Evolutionary conservation across 1,284 basidiomycete species (phyloP).

Genomic region (Pseudozyma thailandica): DNA sequence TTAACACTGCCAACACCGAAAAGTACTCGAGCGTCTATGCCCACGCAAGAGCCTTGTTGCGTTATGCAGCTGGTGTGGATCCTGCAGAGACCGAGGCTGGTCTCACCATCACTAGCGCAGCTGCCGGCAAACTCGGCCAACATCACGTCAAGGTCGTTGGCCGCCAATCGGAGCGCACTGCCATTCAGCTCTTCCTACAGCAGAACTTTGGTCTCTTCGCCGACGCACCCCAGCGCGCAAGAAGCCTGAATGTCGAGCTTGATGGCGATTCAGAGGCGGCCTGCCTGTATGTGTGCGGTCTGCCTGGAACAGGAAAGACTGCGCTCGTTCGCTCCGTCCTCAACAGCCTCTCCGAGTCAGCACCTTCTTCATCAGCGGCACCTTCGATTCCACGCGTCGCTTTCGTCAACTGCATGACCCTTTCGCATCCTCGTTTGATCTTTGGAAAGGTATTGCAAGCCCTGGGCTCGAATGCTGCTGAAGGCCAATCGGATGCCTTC

Average conservation of each 20-base stretch:
- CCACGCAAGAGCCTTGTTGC: slow-evolving; percentile 67
- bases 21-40: slow-evolving; percentile 65
- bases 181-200: slow-evolving; percentile 63
- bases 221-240: slow-evolving; percentile 17
- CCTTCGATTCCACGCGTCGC: slow-evolving; percentile 42
- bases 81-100: slow-evolving; percentile 44
- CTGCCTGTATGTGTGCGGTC: slow-evolving; percentile 69
- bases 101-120: slow-evolving; percentile 36
- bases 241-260: slow-evolving; percentile 39
- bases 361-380: not conserved
- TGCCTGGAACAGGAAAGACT: slow-evolving; percentile 70
- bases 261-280: slow-evolving; percentile 52
- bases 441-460: slow-evolving; percentile 54
- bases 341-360: slow-evolving; percentile 40
- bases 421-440: slow-evolving; percentile 63
- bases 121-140: slow-evolving; percentile 27
- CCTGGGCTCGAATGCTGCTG: slow-evolving; percentile 48
- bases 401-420: slow-evolving; percentile 69
- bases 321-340: slow-evolving; percentile 68
- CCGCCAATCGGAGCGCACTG: slow-evolving; percentile 60
- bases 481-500: slow-evolving; percentile 39
- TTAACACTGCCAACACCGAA: slow-evolving; percentile 14
- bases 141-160: slow-evolving; percentile 63
- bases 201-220: slow-evolving; percentile 50
- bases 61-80: slow-evolving; percentile 53